Base-by-base conservation (phyloP, 2,329 filamentous ascomycete genomes). In the Aureobasidium pullulans region DNA sequence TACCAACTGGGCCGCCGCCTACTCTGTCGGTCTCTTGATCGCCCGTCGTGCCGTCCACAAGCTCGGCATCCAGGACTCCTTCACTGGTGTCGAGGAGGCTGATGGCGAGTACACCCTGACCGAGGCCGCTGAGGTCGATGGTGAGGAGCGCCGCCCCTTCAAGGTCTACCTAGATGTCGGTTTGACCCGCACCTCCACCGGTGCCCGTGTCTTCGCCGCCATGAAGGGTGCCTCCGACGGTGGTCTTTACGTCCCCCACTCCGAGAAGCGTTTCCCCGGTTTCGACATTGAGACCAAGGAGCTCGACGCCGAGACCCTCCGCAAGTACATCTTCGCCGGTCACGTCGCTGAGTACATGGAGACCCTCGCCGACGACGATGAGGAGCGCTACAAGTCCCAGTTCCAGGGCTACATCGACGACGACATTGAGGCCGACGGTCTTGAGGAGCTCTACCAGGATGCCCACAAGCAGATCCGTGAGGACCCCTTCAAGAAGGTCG, bases 261-360 rank as follows among this genome's bases (percentile, higher is more conserved):
- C 90, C 71, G 92, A 97, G 86, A 96, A 94, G 86, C 93, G 94
- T 72, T 99, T 99, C 90, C 94, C 94, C 72, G 94, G 94, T 73
- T 99, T 82, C 87, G 94, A 99, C 77, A 89, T 96, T 34, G 94
- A 99, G 84, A 80, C 81, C 78, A 92, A 99, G 88, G 93, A 97
- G 85, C 90, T 99, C 72, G 94, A 99, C 72, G 85, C 91, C 72
- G 94, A 99, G 79, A 88, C 85, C 69, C 90, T 99, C 76, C 91
- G 93, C 85, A 96, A 92, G 84, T 99, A 99, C 88, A 99, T 99
- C 84, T 93, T 90, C 79, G 94, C 84, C 75, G 93, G 94, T 64
- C 94, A 99, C 86, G 90, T 99, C 67, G 92, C 93, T 70, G 94
- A 99, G 86, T 99, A 99, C 87, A 99, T 99, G 94, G 94, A 99